Conservation (phyloP, 805 yeast genomes). For the Cyberlindnera sargentensis region DNA sequence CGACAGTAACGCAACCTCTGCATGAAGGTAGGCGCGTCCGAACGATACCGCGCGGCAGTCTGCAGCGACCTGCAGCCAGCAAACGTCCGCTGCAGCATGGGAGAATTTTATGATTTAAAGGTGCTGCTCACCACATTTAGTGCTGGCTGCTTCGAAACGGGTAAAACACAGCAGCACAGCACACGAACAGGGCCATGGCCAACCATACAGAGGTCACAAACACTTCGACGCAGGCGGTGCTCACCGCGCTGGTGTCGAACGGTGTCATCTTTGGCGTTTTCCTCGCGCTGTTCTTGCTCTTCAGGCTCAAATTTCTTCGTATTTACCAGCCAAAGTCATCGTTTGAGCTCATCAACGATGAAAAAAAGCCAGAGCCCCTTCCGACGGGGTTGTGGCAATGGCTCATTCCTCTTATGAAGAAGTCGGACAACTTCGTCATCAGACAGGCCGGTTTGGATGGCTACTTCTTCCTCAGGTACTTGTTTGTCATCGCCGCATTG, state of each 20-base stretch:
- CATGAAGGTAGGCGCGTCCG: too few species aligned
- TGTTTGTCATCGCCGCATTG: slow-evolving; percentile 46
- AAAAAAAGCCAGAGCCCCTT: slow-evolving; percentile 66
- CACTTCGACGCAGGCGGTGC: slow-evolving; percentile 67
- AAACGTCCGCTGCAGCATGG: too few species aligned
- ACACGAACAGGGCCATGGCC: slow-evolving; percentile 3
- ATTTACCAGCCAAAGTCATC: slow-evolving; percentile 81
- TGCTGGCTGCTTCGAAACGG: too few species aligned
- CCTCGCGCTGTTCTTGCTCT: slow-evolving; percentile 50
- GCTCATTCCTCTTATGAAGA: slow-evolving; percentile 55
- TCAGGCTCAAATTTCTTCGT: slow-evolving; percentile 59
- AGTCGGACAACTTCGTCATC: slow-evolving; percentile 68
- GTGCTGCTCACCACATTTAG: too few species aligned
- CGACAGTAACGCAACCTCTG: too few species aligned
- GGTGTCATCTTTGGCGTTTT: slow-evolving; percentile 59
- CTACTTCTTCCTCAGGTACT: slow-evolving; percentile 77
- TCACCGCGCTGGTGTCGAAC: slow-evolving; percentile 65
- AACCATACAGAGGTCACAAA: slow-evolving; percentile 15
- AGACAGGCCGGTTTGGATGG: slow-evolving; percentile 94
- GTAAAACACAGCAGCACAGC: too few species aligned
- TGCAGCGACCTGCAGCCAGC: too few species aligned
- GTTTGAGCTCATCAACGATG: slow-evolving; percentile 49
- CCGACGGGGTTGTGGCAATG: slow-evolving; percentile 65
- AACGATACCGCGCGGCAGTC: too few species aligned
- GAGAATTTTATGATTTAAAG: too few species aligned